These are phyloP conservation scores for Cryphonectria radicalis DNA, from an alignment of 2,329 filamentous ascomycete species.

Conservation along the genomic window DNA sequence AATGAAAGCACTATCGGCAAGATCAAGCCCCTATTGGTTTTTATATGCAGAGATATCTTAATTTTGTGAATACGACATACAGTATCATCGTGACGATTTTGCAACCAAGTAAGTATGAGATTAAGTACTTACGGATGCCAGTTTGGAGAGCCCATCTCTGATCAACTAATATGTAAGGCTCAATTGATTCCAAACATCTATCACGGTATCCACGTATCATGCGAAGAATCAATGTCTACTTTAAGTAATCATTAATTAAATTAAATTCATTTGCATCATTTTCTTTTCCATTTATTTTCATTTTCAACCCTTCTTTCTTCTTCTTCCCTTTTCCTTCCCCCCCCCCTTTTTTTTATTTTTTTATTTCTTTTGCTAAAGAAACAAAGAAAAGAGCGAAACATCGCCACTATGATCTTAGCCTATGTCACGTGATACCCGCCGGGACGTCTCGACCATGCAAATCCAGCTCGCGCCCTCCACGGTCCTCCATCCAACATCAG, in stretches of 20 bases:
- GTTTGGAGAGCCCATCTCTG: not conserved
- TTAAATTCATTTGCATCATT: not conserved
- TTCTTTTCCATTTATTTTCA: not conserved
- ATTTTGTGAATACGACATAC: no score
- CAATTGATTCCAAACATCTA: not conserved
- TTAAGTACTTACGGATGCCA: not conserved
- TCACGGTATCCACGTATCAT: not conserved
- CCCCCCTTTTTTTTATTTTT: no score
- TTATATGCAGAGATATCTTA: no score
- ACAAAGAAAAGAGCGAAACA: not conserved
- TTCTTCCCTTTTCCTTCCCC: no score
- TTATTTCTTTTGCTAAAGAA: not conserved
- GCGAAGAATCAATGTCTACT: not conserved
- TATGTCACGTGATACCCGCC: slow-evolving; percentile 17
- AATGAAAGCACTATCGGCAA: no score
- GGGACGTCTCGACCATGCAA: not conserved
- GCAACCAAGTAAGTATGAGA: no score
- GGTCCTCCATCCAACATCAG: not conserved
- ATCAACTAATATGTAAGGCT: no score
- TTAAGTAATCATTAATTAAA: not conserved
- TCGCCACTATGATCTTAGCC: not conserved
- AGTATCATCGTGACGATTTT: no score
- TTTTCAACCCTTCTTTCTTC: not conserved
- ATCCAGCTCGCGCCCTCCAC: not conserved
- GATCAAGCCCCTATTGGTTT: no score